Conservation (phyloP, 495 filamentous ascomycete genomes). For the Aspergillus saccharolyticus region DNA sequence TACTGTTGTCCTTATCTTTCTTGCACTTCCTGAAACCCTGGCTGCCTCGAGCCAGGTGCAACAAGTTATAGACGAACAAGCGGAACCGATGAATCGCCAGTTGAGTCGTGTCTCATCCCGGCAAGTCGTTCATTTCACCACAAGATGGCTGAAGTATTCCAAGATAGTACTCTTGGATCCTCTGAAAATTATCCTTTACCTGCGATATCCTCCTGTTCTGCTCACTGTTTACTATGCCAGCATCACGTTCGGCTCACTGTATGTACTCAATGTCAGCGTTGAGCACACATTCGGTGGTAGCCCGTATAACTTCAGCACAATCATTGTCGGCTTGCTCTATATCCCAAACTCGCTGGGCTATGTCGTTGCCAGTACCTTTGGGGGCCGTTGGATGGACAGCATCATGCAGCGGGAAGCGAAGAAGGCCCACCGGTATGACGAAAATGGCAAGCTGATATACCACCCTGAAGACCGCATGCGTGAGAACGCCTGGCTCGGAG, state of each 20-base stretch:
- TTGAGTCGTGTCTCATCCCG: slow-evolving; percentile 59
- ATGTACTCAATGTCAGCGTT: slow-evolving; percentile 82
- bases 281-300: slow-evolving; percentile 64
- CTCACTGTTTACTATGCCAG: slow-evolving; percentile 77
- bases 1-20: slow-evolving; percentile 55
- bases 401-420: slow-evolving; percentile 84
- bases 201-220: slow-evolving; percentile 75
- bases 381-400: slow-evolving; percentile 80
- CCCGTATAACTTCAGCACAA: slow-evolving; percentile 70
- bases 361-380: slow-evolving; percentile 62
- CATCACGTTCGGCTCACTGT: slow-evolving; percentile 77
- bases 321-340: slow-evolving; percentile 76
- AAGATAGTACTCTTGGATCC: slow-evolving; percentile 76
- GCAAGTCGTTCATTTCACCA: slow-evolving; percentile 55
- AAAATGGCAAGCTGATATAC: slow-evolving; percentile 62
- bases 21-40: slow-evolving; percentile 70
- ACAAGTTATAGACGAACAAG: slow-evolving; percentile 18
- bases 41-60: slow-evolving; percentile 17
- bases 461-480: slow-evolving; percentile 84
- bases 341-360: slow-evolving; percentile 79
- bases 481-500: slow-evolving; percentile 83
- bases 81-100: slow-evolving; percentile 20
- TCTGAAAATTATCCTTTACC: slow-evolving; percentile 67
- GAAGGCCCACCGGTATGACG: slow-evolving; percentile 66
- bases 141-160: slow-evolving; percentile 45